These are phyloP conservation scores for Neurospora terricola DNA, from an alignment of 495 filamentous ascomycete species.

Conservation along the genomic window DNA sequence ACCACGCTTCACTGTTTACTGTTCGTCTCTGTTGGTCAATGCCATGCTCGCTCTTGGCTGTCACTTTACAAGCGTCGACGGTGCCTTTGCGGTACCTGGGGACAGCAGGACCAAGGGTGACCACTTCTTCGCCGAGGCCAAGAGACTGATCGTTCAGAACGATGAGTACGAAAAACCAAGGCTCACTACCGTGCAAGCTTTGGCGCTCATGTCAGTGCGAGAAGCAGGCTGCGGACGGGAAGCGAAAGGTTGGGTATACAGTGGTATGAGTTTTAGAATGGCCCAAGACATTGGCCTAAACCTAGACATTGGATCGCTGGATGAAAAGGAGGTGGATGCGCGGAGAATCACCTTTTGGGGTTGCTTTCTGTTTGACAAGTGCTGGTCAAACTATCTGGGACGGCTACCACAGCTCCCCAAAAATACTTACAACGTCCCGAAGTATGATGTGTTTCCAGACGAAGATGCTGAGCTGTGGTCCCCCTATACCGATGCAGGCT, in stretches of 20 bases:
- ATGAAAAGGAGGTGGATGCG: conserved; percentile 80
- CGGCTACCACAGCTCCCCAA: conserved; percentile 79
- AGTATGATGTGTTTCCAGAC: conserved; percentile 81
- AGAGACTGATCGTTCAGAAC: conserved; percentile 77
- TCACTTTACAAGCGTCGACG: conserved; percentile 76
- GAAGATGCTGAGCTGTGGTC: conserved; percentile 83
- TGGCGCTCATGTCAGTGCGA: conserved; percentile 91
- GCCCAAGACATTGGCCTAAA: conserved; percentile 89
- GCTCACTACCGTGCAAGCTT: conserved; percentile 87
- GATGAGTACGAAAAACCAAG: conserved; percentile 88
- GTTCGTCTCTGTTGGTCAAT: conserved; percentile 83
- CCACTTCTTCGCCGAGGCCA: conserved; percentile 94
- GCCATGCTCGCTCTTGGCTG: conserved; percentile 94
- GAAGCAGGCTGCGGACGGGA: conserved; percentile 94
- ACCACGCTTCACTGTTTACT: conserved; percentile 55
- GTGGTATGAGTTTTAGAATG: conserved; percentile 98
- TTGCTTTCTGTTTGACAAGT: conserved; percentile 97
- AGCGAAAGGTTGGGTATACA: conserved; percentile 95
- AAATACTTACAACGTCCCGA: conserved; percentile 69
- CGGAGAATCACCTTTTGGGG: conserved; percentile 93
- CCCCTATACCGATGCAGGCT: conserved; percentile 79
- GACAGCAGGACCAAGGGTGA: conserved; percentile 85
- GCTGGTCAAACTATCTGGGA: conserved; percentile 97
- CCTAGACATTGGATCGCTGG: conserved; percentile 64
- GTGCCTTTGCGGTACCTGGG: conserved; percentile 55